phyloP scores from a whole-genome alignment of 2,329 filamentous ascomycete genomes.

The Aspergillus costaricaensis region DNA sequence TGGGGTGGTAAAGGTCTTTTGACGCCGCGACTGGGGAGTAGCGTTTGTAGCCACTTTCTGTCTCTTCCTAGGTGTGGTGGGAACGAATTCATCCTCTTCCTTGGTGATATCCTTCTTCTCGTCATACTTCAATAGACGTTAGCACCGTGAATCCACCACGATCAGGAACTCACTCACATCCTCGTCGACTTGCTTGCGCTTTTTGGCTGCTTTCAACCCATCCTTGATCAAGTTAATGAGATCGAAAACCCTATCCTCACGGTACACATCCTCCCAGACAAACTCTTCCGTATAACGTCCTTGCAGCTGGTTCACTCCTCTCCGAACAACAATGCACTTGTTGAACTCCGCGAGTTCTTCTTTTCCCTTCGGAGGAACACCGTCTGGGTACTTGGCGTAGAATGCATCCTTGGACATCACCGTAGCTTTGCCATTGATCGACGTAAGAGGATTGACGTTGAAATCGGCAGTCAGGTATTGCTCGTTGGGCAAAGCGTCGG shows the following conservation, averaged over 20 bases:
- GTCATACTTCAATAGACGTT: constrained; percentile 33
- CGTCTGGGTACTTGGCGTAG: constrained; percentile 68
- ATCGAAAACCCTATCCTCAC: constrained; percentile 63
- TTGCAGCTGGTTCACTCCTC: constrained; percentile 85
- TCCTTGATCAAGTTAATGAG: constrained; percentile 68
- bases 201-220: constrained; percentile 66
- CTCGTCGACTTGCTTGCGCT: constrained; percentile 44
- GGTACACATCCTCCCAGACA: constrained; percentile 82
- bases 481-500: constrained; percentile 82
- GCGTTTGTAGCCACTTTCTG: constrained; percentile 52
- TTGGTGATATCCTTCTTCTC: constrained; percentile 44
- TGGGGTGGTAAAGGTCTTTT: constrained; percentile 58
- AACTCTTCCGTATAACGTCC: constrained; percentile 93
- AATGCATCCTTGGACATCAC: constrained; percentile 75
- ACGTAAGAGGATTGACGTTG: constrained; percentile 81
- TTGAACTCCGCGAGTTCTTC: constrained; percentile 68
- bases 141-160: neutral
- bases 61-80: constrained; percentile 59
- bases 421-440: constrained; percentile 85
- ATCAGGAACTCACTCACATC: constrained; percentile 34
- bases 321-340: constrained; percentile 85
- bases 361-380: constrained; percentile 67
- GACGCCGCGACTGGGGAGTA: constrained; percentile 46
- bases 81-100: constrained; percentile 36
- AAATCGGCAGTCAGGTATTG: constrained; percentile 86